Evolutionary conservation across 2,329 filamentous ascomycete species (phyloP).

Genomic region (Penicillium sp.): DNA sequence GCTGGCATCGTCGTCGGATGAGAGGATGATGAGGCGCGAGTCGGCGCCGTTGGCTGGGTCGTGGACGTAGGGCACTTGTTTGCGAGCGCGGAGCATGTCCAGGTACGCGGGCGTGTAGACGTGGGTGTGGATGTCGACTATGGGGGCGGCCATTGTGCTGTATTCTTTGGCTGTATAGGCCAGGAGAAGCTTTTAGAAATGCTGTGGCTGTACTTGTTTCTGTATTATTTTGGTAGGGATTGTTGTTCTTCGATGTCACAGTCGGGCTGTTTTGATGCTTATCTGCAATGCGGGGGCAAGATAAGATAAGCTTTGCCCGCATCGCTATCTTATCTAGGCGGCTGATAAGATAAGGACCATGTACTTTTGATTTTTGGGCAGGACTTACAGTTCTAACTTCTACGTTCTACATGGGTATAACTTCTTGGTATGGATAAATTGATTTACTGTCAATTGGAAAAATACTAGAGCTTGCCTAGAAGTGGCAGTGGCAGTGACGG

Average conservation of each 20-base stretch:
- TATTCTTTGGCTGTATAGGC: not conserved
- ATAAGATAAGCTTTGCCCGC: not conserved
- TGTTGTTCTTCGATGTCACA: not conserved
- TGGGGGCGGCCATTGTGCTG: conserved; percentile 28
- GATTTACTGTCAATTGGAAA: too few relatives aligned
- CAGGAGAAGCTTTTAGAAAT: too few relatives aligned
- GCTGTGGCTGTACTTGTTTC: too few relatives aligned
- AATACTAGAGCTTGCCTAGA: too few relatives aligned
- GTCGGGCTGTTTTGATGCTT: conserved; percentile 1
- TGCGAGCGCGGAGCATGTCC: conserved; percentile 53
- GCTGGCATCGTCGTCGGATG: conserved; percentile 42
- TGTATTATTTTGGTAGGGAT: too few relatives aligned
- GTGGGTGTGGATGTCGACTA: conserved; percentile 61
- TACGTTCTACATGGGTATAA: too few relatives aligned
- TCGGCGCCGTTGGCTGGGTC: conserved; percentile 31
- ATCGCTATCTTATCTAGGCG: not conserved
- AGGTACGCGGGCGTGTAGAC: conserved; percentile 60
- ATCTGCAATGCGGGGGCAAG: conserved; percentile 4
- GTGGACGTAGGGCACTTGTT: conserved; percentile 43
- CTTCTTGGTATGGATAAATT: too few relatives aligned
- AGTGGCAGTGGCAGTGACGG: too few relatives aligned
- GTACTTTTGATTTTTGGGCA: not conserved
- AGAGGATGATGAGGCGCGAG: conserved; percentile 45
- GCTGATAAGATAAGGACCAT: not conserved
- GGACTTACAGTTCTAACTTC: too few relatives aligned